Conservation (phyloP, 106 monocot species). For the Vanilla planifolia region DNA sequence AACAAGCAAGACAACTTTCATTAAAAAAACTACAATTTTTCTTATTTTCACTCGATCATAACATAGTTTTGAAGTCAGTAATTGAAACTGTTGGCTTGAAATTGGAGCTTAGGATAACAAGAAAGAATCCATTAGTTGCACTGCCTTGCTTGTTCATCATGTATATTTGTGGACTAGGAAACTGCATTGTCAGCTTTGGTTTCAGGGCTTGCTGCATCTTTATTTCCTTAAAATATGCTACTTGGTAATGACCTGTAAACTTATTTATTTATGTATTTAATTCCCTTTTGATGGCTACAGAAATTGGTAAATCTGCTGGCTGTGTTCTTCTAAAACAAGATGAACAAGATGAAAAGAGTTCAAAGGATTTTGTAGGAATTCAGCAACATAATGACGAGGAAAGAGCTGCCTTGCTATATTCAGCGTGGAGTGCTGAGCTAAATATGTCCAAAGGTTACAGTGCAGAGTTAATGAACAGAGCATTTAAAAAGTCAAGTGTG, state of each 20-base stretch:
- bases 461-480: slow-evolving; percentile 1
- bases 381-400: slow-evolving; percentile 13
- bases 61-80: no score
- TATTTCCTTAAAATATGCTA: background rate
- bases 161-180: background rate
- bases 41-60: no score
- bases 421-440: slow-evolving; percentile 46
- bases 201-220: background rate
- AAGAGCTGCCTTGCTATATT: slow-evolving; percentile 29
- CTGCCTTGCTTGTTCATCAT: background rate
- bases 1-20: no score
- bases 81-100: no score
- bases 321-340: slow-evolving; percentile 7
- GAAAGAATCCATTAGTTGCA: no score
- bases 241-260: background rate
- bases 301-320: slow-evolving; percentile 5
- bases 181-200: background rate
- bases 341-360: background rate
- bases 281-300: slow-evolving; percentile 13
- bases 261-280: background rate
- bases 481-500: slow-evolving; percentile 14
- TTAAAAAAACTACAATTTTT: no score
- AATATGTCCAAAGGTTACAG: slow-evolving; percentile 17
- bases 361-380: slow-evolving; percentile 4
- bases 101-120: background rate